phyloP scores from a whole-genome alignment of 345 rosid species.

The Citrus australasica region DNA sequence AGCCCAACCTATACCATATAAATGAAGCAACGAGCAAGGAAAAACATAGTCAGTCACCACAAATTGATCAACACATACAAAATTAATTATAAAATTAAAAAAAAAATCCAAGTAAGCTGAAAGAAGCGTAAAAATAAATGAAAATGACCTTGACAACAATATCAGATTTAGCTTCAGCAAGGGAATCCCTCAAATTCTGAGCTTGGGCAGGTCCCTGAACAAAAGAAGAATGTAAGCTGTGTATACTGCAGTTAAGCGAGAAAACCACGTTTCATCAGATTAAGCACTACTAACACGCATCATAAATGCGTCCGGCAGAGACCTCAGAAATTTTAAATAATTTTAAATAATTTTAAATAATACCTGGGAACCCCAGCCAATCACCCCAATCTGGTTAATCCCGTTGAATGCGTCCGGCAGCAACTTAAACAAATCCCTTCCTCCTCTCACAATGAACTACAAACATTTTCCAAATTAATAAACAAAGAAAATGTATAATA shows the following conservation, averaged over 20 bases:
- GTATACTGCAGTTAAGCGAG: not conserved
- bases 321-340: too few relatives aligned
- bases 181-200: constrained; percentile 89
- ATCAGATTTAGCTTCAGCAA: constrained; percentile 77
- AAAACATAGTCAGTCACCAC: not conserved
- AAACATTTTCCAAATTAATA: not conserved
- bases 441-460: constrained; percentile 96
- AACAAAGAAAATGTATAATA: not conserved
- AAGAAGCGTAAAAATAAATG: not conserved
- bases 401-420: constrained; percentile 85
- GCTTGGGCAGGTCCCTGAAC: constrained; percentile 94
- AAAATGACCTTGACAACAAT: constrained; percentile 61
- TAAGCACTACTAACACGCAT: not conserved
- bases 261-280: not conserved
- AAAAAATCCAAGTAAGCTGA: not conserved
- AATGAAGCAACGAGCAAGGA: not conserved
- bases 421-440: constrained; percentile 81
- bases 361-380: constrained; percentile 98
- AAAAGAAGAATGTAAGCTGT: not conserved
- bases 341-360: too few relatives aligned
- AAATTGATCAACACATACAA: not conserved
- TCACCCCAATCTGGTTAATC: constrained; percentile 88
- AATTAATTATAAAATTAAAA: not conserved
- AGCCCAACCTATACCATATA: constrained; percentile 60
- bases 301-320: not conserved